Percentiles rank a stretch among this genome's conserved stretches.
Conservation (phyloP, 2,329 filamentous ascomycete genomes). For the Penicillium sp. region DNA sequence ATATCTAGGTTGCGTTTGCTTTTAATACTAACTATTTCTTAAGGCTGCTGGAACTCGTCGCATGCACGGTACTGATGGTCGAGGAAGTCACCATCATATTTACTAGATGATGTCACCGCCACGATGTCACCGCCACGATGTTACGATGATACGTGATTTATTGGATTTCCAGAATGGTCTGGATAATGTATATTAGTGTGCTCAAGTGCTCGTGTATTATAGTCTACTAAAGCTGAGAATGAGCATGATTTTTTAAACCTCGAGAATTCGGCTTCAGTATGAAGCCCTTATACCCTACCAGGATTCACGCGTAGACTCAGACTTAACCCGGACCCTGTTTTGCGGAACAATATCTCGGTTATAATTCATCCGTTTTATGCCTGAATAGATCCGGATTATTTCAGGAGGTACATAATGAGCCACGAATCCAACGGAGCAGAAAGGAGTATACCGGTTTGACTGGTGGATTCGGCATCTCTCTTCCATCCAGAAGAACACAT, state of each 20-base stretch:
- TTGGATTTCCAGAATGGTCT: neutral
- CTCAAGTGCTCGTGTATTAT: neutral
- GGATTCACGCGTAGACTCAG: neutral
- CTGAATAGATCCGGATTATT: neutral
- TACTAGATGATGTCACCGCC: neutral
- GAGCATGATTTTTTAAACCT: neutral
- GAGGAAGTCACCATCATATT: conserved; percentile 45
- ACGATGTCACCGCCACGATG: neutral
- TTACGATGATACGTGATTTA: neutral
- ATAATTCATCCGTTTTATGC: neutral
- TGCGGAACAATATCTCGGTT: neutral
- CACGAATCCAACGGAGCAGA: neutral
- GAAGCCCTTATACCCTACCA: neutral
- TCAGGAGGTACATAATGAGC: neutral
- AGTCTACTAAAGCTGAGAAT: neutral
- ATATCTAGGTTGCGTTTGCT: neutral
- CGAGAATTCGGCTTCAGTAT: no score
- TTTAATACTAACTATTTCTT: neutral
- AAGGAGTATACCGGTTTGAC: neutral
- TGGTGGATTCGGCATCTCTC: neutral
- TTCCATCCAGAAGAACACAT: neutral
- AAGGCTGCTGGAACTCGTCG: conserved; percentile 72
- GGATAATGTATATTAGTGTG: neutral
- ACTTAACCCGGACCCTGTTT: neutral
- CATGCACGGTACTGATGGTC: conserved; percentile 74